Evolutionary conservation across 78 protist species (phyloP), one percentile per base, ranked within the genome.

Genomic region (Dictyostelium intermedium): DNA sequence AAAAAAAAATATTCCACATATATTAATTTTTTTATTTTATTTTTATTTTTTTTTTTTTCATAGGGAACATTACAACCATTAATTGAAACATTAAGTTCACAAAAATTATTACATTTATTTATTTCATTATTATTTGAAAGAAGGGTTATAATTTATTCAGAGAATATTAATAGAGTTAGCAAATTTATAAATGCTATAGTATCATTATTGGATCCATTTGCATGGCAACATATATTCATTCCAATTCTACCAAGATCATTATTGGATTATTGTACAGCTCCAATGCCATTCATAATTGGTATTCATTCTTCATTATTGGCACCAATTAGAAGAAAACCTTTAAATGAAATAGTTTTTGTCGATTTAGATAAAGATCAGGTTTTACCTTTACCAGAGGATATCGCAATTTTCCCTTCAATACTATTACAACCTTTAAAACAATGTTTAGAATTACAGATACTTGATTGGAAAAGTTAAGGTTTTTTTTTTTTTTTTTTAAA

Each of bases 211-310:
- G 94, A 89, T 80, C 94, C 94, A 89, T 80, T 89, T n/a, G 66
- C 84, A 32, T 89, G 94, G 94, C 94, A 89, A 89, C 94, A 89
- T 23, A 92, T 92, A 9, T 93, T 87, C 47, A 85, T 93, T 14
- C 96, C 96, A n/a, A 84, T 93, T 35, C 82, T 93, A 45, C 96
- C 96, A 30, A 74, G 92, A 47, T 56, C 92, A 30, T 81, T 93
- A 20, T 50, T 93, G 63, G 96, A 93, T 81, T 93, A 85, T 61
- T 74, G 85, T 53, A 85, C 89, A n/a, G 91, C 96, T 53, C 96
- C 96, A 39, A 85, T 93, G 87, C 96, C 96, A 41, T 93, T 84
- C 72, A 77, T 93, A 37, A 92, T 92, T 81, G 96, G 96, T 77
- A 82, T 92, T n/a, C 96, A 92, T 50, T 86, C 91, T 32, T 92